Percentiles rank a stretch among this genome's conserved stretches.
Evolutionary conservation across 2,329 filamentous ascomycete genomes (phyloP).

Genomic region (Penicillium palitans): DNA sequence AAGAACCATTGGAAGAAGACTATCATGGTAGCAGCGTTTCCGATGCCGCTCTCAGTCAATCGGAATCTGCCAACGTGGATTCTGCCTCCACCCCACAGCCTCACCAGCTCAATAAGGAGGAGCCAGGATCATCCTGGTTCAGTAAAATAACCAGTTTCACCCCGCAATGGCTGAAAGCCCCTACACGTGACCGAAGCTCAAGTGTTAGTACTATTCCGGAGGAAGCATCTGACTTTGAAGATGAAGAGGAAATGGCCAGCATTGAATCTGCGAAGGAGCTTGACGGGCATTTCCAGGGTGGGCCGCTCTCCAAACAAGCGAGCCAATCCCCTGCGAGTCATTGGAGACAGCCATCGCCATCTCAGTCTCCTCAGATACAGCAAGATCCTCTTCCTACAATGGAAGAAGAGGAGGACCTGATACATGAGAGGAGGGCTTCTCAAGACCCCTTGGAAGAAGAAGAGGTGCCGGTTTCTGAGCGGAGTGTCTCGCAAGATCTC

Average conservation of each 20-base stretch:
- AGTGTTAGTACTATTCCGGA: slow-evolving; percentile 13
- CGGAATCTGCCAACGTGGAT: slow-evolving; percentile 15
- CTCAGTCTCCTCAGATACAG: slow-evolving; percentile 8
- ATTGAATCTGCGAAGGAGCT: slow-evolving; percentile 17
- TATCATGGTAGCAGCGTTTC: slow-evolving; percentile 13
- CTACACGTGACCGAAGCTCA: slow-evolving; percentile 21
- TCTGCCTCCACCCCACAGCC: slow-evolving; percentile 27
- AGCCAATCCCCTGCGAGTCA: slow-evolving; percentile 15
- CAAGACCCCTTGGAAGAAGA: slow-evolving; percentile 1
- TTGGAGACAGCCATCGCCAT: slow-evolving; percentile 13
- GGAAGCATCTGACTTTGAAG: slow-evolving; percentile 14
- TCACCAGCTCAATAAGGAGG: slow-evolving; percentile 17
- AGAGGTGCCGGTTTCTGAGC: slow-evolving; percentile 1
- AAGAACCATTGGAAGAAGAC: slow-evolving; percentile 8
- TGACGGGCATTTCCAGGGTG: slow-evolving; percentile 18
- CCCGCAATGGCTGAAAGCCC: slow-evolving; percentile 39
- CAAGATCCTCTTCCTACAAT: slow-evolving; percentile 4
- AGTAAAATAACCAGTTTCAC: slow-evolving; percentile 37
- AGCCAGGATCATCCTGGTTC: slow-evolving; percentile 41
- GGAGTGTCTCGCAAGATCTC: slow-evolving; percentile 3
- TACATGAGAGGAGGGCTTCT: not conserved
- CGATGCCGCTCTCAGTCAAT: slow-evolving; percentile 19
- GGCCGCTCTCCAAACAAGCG: slow-evolving; percentile 13
- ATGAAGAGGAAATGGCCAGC: slow-evolving; percentile 19
- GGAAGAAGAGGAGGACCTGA: slow-evolving; percentile 14